Base-by-base conservation (phyloP, 225 moss, liverwort and hornwort species). In the Bryum argenteum region DNA sequence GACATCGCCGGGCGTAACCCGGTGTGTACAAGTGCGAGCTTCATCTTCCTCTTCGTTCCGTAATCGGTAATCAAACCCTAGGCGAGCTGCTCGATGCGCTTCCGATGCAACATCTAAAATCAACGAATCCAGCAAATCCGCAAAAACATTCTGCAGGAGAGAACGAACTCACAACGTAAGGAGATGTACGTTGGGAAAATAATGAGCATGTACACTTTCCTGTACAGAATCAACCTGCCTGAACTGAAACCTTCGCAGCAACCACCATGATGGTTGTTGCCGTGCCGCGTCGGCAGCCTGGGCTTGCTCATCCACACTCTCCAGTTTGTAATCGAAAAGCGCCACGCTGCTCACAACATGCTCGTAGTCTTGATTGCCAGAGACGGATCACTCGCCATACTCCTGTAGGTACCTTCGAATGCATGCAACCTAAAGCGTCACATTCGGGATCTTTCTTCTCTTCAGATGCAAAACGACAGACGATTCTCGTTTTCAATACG, bases 61-160 rank as follows among this genome's bases (percentile, higher is more conserved):
- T 60, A 96, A 88, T 79, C 92, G 86, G 76, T 90, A 91, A 71
- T 96, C 95, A 67, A 91, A 93, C 33, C 93, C 91, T 61, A 96
- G 74, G 42, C 89, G 86, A 20, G 91, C 93, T 39, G 92, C 95
- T 78, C 95, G 77, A 44, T 96, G 95, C 58, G 92, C 91, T 65
- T 96, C 95, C 12, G 93, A 85, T 21, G 95, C 92, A 72, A 91
- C 91, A 67, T 96, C 95, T 70, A 91, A 89, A 66, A 96, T 93
- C 66, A 96, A 68, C 37, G 89, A 89, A 66, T 96, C 95, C 70
- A 96, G 77, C 68, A 96, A 86, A 72, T 96, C 95, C 62, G 85
- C 79, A 69, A 82, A 91, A 70, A 84, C 92, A 43, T 73, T 79
- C 73, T 85, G 79, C 71, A 66, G 21, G 54, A n/a, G 19, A 67